A percentile compares a stretch with the other conserved stretches of the same genome.
Evolutionary conservation across 2,329 filamentous ascomycete species (phyloP).

Genomic region (Clarireedia sp.): DNA sequence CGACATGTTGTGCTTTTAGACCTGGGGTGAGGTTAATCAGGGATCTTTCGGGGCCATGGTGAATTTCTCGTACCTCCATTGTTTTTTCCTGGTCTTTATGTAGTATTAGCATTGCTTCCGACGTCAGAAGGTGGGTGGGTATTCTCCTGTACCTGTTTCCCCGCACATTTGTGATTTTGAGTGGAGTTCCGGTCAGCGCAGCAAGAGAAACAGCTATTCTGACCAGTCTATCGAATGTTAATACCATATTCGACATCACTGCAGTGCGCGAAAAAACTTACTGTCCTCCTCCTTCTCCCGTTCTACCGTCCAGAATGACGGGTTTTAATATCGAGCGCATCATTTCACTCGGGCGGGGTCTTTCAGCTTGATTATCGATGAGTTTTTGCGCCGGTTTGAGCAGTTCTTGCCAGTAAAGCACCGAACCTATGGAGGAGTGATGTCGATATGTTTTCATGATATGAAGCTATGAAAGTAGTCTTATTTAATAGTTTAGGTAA

Average conservation of each 20-base stretch:
- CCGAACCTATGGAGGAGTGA: too few species aligned
- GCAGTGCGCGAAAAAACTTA: background rate
- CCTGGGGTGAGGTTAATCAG: slow-evolving; percentile 32
- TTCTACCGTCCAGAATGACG: slow-evolving; percentile 47
- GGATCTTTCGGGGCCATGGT: background rate
- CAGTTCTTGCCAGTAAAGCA: too few species aligned
- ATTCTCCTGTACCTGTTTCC: slow-evolving; percentile 42
- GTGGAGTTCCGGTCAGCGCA: slow-evolving; percentile 44
- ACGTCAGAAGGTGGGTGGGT: too few species aligned
- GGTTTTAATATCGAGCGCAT: slow-evolving; percentile 18
- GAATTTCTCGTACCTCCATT: slow-evolving; percentile 17
- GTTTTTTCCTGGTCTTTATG: slow-evolving; percentile 13
- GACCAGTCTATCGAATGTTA: slow-evolving; percentile 33
- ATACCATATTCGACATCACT: background rate
- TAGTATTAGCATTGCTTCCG: background rate
- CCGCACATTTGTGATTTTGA: slow-evolving; percentile 47
- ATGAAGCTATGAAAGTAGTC: too few species aligned
- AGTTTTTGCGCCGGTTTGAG: slow-evolving; percentile 20
- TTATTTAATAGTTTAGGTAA: too few species aligned
- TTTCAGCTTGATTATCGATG: background rate
- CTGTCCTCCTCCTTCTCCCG: slow-evolving; percentile 55
- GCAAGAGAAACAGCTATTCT: slow-evolving; percentile 48
- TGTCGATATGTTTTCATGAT: too few species aligned
- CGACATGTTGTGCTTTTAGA: slow-evolving; percentile 53
- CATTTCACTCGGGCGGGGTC: background rate